A percentile compares a stretch with the other conserved stretches of the same genome.
These are phyloP conservation scores for Chlorella sp. DNA, from an alignment of 139 green algal genomes.

Conservation along the genomic window DNA sequence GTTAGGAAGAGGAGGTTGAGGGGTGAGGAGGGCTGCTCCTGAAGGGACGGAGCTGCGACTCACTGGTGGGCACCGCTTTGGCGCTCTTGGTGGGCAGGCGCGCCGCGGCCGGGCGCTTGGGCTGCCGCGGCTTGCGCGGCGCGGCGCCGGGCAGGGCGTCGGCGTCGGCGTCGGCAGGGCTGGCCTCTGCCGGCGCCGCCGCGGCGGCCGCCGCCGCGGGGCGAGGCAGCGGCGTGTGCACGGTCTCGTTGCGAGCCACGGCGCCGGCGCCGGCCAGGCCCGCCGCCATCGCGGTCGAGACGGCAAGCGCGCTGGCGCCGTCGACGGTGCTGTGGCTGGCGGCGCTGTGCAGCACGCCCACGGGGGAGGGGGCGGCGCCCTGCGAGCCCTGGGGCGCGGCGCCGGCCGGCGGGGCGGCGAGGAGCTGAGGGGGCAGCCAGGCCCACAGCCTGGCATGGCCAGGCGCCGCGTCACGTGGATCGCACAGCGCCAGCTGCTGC, in stretches of 20 bases:
- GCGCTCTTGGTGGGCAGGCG: conserved; percentile 38
- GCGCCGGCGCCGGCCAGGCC: too few species aligned
- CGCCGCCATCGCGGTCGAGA: not conserved
- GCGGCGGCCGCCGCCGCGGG: not conserved
- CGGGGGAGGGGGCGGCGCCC: not conserved
- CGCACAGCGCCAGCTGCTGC: too few species aligned
- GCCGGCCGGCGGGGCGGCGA: too few species aligned
- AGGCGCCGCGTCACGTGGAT: too few species aligned
- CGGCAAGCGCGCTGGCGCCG: not conserved
- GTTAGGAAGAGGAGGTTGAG: not conserved
- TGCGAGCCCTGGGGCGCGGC: too few species aligned
- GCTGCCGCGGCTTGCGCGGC: not conserved
- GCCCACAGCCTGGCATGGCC: too few species aligned
- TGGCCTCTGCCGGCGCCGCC: not conserved
- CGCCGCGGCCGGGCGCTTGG: not conserved
- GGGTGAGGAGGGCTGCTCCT: not conserved
- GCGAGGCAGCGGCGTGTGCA: not conserved
- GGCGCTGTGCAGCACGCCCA: not conserved
- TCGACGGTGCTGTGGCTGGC: not conserved
- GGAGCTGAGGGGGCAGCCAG: too few species aligned
- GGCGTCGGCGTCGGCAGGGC: not conserved
- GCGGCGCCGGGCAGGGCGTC: not conserved
- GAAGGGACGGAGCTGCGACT: not conserved
- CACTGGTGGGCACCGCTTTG: conserved; percentile 33
- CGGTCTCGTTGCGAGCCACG: too few species aligned